A percentile compares a stretch with the other conserved stretches of the same genome.
These are phyloP conservation scores for Xylaria intraflava DNA, from an alignment of 495 filamentous ascomycete species.

Conservation along the genomic window DNA sequence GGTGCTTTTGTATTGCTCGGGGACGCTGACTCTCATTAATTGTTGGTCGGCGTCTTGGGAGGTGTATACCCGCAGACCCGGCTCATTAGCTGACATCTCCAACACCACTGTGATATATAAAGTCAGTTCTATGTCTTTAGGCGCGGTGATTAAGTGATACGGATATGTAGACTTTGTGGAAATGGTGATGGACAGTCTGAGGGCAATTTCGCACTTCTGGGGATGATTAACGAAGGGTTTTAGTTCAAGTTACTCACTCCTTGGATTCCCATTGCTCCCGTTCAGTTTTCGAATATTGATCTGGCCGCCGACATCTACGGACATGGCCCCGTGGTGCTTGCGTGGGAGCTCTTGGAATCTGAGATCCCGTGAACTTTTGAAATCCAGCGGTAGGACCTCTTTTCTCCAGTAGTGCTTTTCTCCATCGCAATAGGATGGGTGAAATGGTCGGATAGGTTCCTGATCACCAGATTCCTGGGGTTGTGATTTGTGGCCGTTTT, in stretches of 20 bases:
- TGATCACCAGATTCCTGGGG: neutral
- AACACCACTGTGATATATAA: constrained; percentile 19
- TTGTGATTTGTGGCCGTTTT: constrained; percentile 3
- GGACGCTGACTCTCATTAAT: constrained; percentile 26
- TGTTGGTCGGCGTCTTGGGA: constrained; percentile 26
- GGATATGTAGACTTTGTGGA: no score
- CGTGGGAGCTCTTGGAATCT: constrained; percentile 18
- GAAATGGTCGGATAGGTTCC: constrained; percentile 8
- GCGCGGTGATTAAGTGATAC: no score
- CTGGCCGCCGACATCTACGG: constrained; percentile 32
- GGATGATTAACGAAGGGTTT: neutral
- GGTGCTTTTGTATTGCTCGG: constrained; percentile 21
- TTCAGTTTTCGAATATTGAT: constrained; percentile 33
- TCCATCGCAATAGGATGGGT: constrained; percentile 23
- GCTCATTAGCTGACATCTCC: constrained; percentile 34
- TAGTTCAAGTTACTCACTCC: constrained; percentile 5
- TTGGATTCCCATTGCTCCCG: constrained; percentile 16
- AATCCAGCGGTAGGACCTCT: constrained; percentile 27
- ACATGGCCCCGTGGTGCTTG: constrained; percentile 7
- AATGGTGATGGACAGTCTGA: no score
- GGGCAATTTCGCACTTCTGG: neutral
- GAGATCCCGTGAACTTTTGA: constrained; percentile 23
- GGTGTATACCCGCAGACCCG: constrained; percentile 23
- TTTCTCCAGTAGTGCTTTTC: constrained; percentile 23
- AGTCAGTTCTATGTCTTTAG: neutral